phyloP scores from a whole-genome alignment of 2,329 filamentous ascomycete species.

The Mycosphaerella sp. region DNA sequence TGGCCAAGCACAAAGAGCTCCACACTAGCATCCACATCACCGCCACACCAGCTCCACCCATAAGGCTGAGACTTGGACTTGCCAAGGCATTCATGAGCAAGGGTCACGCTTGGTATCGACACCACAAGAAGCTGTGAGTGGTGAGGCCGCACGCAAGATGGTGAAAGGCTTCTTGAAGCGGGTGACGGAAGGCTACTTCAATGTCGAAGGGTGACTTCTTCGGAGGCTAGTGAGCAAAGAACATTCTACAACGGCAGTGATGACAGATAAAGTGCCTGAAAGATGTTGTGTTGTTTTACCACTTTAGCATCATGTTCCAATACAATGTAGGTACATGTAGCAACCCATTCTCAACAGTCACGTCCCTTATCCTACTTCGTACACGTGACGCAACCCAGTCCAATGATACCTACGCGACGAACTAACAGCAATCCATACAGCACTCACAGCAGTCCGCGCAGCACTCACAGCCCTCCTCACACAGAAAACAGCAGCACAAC shows the following conservation, averaged over 20 bases:
- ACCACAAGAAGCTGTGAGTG: neutral
- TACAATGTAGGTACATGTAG: neutral
- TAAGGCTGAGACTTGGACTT: neutral
- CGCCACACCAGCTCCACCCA: conserved; percentile 6
- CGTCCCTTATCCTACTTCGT: neutral
- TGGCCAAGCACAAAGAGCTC: neutral
- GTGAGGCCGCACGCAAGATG: neutral
- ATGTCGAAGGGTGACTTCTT: no score
- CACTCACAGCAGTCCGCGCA: conserved; percentile 56
- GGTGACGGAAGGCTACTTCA: no score
- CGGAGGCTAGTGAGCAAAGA: no score
- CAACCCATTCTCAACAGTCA: neutral
- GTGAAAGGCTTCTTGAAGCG: neutral
- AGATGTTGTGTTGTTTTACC: no score
- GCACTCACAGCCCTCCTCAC: conserved; percentile 59
- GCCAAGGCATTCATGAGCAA: neutral
- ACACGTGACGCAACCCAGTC: neutral
- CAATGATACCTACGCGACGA: neutral
- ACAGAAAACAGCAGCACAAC: conserved; percentile 59
- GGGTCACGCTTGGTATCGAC: neutral
- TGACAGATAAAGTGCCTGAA: no score
- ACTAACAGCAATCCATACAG: conserved; percentile 17
- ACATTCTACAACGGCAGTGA: no score
- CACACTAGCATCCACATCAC: neutral
- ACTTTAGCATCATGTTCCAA: neutral